Conservation (phyloP, 768 basidiomycete genomes). For the Scleroderma citrinum region DNA sequence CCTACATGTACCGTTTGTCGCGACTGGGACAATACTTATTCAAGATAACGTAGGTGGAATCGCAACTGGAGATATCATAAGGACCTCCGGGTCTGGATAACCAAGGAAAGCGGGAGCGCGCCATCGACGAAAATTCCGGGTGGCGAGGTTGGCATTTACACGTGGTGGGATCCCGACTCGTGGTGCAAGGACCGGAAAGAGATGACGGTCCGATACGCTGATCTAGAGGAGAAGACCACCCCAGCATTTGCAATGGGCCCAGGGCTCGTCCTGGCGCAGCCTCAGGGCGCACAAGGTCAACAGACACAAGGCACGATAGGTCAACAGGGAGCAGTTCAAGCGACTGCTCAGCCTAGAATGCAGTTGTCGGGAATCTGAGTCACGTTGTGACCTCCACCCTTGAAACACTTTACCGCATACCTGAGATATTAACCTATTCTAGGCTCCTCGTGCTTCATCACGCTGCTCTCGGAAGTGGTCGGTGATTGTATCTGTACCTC, state of each 20-base stretch:
- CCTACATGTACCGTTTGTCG: background rate
- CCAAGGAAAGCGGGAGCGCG: conserved; percentile 77
- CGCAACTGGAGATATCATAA: conserved; percentile 98
- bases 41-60: conserved; percentile 57
- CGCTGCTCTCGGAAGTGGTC: conserved; percentile 28
- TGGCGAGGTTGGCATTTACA: conserved; percentile 84
- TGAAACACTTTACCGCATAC: background rate
- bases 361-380: conserved; percentile 30
- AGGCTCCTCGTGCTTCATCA: conserved; percentile 14
- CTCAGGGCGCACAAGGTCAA: conserved; percentile 33
- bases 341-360: conserved; percentile 27
- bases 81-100: conserved; percentile 76
- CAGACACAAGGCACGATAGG: conserved; percentile 30
- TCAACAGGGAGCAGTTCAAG: conserved; percentile 20
- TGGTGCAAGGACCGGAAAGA: conserved; percentile 76
- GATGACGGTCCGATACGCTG: conserved; percentile 67
- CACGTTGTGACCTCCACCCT: conserved; percentile 9
- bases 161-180: conserved; percentile 82
- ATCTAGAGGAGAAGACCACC: conserved; percentile 66
- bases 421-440: conserved; percentile 17
- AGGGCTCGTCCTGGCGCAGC: conserved; percentile 38
- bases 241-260: conserved; percentile 55
- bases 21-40: background rate
- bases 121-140: conserved; percentile 74
- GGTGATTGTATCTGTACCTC: conserved; percentile 34